A percentile compares a stretch with the other conserved stretches of the same genome.
Evolutionary conservation across 1,139 yeast species (phyloP).

Genomic region (Suhomyces guaymorum): DNA sequence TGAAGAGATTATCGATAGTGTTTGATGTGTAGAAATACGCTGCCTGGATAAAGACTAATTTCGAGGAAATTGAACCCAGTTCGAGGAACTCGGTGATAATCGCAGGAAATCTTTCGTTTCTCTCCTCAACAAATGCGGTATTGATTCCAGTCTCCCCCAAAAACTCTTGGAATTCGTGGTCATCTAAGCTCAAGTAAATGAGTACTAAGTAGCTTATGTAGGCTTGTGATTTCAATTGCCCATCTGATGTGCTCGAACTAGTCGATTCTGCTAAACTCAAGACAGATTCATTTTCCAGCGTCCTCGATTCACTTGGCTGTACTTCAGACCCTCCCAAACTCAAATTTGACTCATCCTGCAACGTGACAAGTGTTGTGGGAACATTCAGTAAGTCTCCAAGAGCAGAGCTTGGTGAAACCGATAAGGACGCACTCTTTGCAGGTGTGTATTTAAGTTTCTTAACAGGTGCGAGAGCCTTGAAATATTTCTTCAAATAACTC

Average conservation of each 20-base stretch:
- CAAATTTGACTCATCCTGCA: not conserved
- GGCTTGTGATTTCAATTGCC: slow-evolving; percentile 6
- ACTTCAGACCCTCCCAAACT: not conserved
- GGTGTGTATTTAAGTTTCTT: not conserved
- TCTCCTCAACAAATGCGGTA: slow-evolving; percentile 25
- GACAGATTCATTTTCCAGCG: too few species aligned
- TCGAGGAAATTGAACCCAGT: slow-evolving; percentile 42
- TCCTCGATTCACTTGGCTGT: too few species aligned
- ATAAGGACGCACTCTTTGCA: slow-evolving; percentile 34
- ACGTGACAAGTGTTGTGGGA: slow-evolving; percentile 3
- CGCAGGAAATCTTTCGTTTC: slow-evolving; percentile 47
- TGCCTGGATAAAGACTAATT: slow-evolving; percentile 52
- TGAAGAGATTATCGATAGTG: slow-evolving; percentile 45
- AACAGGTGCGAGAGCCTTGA: slow-evolving; percentile 31
- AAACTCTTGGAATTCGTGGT: slow-evolving; percentile 46
- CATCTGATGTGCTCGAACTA: too few species aligned
- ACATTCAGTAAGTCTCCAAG: slow-evolving; percentile 8
- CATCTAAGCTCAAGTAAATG: slow-evolving; percentile 53
- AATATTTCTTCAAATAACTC: slow-evolving; percentile 49
- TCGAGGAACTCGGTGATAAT: slow-evolving; percentile 51
- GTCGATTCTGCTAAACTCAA: too few species aligned
- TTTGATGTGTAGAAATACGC: slow-evolving; percentile 53
- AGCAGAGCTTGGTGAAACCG: slow-evolving; percentile 3
- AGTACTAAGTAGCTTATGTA: slow-evolving; percentile 48
- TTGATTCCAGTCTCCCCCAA: slow-evolving; percentile 49